A percentile compares a stretch with the other conserved stretches of the same genome.
Evolutionary conservation across 352 stramenopile genomes (phyloP).

Genomic region (Pythium folliculosum): DNA sequence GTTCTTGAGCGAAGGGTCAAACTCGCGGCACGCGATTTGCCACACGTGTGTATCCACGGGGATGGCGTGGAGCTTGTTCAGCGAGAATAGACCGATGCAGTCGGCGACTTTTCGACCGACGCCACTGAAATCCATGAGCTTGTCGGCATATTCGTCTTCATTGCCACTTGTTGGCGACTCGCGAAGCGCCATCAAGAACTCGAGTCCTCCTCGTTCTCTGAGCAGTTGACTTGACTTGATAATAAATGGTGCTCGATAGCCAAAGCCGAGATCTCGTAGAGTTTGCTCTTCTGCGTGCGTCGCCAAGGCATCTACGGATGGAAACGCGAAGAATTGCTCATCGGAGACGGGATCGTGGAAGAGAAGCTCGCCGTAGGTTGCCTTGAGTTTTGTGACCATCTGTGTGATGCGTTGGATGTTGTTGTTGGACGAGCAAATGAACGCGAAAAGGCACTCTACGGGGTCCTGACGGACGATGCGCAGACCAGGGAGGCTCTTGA

Average conservation of each 20-base stretch:
- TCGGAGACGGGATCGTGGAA: conserved; percentile 27
- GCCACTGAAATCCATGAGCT: conserved; percentile 48
- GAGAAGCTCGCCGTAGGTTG: conserved; percentile 69
- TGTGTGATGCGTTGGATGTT: conserved; percentile 94
- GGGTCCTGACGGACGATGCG: conserved; percentile 90
- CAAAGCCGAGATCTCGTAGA: conserved; percentile 74
- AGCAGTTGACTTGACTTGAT: conserved; percentile 29
- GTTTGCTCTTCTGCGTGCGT: conserved; percentile 59
- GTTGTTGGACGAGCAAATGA: conserved; percentile 96
- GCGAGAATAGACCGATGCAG: conserved; percentile 94
- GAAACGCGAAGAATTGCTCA: conserved; percentile 78
- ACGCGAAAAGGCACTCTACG: conserved; percentile 93
- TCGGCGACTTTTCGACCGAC: conserved; percentile 94
- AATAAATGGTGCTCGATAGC: conserved; percentile 73
- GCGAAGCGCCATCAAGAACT: conserved; percentile 25
- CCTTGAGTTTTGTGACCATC: conserved; percentile 86
- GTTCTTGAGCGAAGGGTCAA: conserved; percentile 36
- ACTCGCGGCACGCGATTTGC: conserved; percentile 86
- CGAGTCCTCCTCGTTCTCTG: conserved; percentile 24
- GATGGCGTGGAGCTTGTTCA: conserved; percentile 87
- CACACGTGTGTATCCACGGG: conserved; percentile 95
- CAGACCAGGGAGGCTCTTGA: conserved; percentile 74
- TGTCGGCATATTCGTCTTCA: conserved; percentile 23
- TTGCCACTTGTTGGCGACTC: conserved; percentile 9
- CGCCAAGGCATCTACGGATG: conserved; percentile 62